Evolutionary conservation across 108 stramenopile genomes (phyloP).

Genomic region (Mayamaea pseudoterrestris): DNA sequence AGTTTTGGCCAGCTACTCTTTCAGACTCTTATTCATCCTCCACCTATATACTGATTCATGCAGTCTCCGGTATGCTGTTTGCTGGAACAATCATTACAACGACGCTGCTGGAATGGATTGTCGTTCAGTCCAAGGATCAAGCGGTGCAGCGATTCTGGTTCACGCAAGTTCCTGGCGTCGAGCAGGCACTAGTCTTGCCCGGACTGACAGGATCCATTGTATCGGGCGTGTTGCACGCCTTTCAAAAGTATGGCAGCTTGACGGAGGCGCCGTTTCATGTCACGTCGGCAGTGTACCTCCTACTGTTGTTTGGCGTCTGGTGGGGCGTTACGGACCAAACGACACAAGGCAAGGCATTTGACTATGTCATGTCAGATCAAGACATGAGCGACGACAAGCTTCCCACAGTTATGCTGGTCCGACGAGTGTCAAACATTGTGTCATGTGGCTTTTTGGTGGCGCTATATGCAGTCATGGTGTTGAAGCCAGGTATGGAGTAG

Average conservation of each 20-base stretch:
- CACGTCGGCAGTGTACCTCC: slow-evolving; percentile 7
- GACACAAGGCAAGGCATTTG: slow-evolving; percentile 4
- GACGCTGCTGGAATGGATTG: slow-evolving; percentile 14
- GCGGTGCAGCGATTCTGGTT: slow-evolving; percentile 9
- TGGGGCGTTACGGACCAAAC: slow-evolving; percentile 20
- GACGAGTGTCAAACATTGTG: slow-evolving; percentile 14
- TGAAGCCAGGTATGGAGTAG: slow-evolving; percentile 10
- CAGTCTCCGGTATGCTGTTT: slow-evolving; percentile 17
- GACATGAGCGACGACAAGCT: neutral
- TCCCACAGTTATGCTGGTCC: slow-evolving; percentile 2
- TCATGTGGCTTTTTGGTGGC: slow-evolving; percentile 18
- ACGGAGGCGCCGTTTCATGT: slow-evolving; percentile 13
- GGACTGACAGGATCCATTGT: slow-evolving; percentile 12
- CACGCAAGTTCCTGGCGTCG: slow-evolving; percentile 6
- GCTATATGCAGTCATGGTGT: slow-evolving; percentile 16
- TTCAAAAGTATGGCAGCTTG: slow-evolving; percentile 8
- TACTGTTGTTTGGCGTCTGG: slow-evolving; percentile 20
- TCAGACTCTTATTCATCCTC: neutral
- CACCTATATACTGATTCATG: slow-evolving; percentile 8
- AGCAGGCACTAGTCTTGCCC: slow-evolving; percentile 12
- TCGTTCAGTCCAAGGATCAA: neutral
- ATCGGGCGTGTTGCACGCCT: slow-evolving; percentile 11
- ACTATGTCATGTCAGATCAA: neutral
- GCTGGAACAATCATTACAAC: slow-evolving; percentile 15
- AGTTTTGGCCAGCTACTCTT: neutral